Evolutionary conservation across 345 rosid species (phyloP).

Genomic region (Gossypium anomalum): DNA sequence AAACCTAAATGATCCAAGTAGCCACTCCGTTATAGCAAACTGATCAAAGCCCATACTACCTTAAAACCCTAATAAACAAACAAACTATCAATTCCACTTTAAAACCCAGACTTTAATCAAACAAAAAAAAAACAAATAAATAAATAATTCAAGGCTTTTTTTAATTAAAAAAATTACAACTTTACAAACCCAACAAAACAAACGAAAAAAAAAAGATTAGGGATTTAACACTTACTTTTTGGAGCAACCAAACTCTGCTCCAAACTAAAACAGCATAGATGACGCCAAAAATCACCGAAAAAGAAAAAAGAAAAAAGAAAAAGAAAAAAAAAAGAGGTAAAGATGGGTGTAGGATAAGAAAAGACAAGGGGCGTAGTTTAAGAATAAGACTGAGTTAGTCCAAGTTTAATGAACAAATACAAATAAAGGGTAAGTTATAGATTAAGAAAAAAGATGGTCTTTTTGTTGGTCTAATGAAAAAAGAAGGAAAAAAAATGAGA

Average conservation of each 20-base stretch:
- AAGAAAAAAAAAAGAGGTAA: neutral
- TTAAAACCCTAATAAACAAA: constrained; percentile 8
- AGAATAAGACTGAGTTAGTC: neutral
- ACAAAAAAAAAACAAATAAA: neutral
- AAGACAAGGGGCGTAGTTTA: neutral
- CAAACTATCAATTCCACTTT: neutral
- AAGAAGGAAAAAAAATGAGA: neutral
- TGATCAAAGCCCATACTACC: constrained; percentile 1
- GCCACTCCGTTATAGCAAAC: neutral
- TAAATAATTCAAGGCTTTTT: neutral
- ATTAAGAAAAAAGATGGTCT: neutral
- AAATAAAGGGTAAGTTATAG: neutral
- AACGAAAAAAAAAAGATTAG: neutral
- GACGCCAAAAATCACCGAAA: neutral
- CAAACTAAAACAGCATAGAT: constrained; percentile 5
- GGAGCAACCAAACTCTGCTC: constrained; percentile 11
- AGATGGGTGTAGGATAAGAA: neutral
- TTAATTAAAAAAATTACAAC: constrained; percentile 2
- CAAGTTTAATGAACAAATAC: neutral
- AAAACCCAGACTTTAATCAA: neutral
- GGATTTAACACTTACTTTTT: constrained; percentile 13
- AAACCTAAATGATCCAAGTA: neutral
- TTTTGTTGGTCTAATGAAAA: neutral
- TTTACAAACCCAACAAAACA: neutral
- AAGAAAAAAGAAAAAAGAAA: neutral